Evolutionary conservation across 352 stramenopile species (phyloP), one percentile per base, ranked within the genome.

Genomic region (Thraustochytrium sp.): DNA sequence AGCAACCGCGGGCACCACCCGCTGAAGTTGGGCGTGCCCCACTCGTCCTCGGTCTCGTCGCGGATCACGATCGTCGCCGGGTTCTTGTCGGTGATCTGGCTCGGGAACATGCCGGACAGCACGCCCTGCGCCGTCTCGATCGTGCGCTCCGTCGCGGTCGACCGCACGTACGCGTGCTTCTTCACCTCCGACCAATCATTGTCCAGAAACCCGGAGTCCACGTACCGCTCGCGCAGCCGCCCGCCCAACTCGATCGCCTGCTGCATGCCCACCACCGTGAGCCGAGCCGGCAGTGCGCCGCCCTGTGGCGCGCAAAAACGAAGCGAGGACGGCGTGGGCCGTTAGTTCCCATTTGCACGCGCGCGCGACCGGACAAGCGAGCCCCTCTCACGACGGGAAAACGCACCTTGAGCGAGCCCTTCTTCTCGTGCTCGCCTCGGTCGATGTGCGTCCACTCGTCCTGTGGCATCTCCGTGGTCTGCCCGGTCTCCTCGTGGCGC

Each of bases 81-180:
- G 9, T 4, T 44, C 16, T 55, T 31, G 9, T 72, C n/a, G 3
- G 21, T 21, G 18, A 75, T 54, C 40, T 75, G 62, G 11, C 36
- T n/a, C 16, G 62, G 62, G 36, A 75, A 75, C 23, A 75, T 31
- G 62, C 62, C 62, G 23, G 62, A 40, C 26, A 75, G 29, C 5
- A 75, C 62, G 44, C 62, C 62, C 40, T 75, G 62, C 36, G 40
- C 62, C 11, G 62, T 75, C 44, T 75, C 62, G 29, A 75, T 75
- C 16, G 62, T 75, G 38, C 62, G 62, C 40, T 75, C 62, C 40
- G 62, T 75, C 44, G 36, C 48, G 18, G 62, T 75, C 9, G 59
- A 72, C 11, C 59, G 62, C 38, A 75, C 62, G 31, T 75, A 75
- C 11, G 53, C 40, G 37, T 54, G 37, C 23, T 75, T 16, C 31